Evolutionary conservation across 768 basidiomycete species (phyloP).

Genomic region (Cyathus striatus): DNA sequence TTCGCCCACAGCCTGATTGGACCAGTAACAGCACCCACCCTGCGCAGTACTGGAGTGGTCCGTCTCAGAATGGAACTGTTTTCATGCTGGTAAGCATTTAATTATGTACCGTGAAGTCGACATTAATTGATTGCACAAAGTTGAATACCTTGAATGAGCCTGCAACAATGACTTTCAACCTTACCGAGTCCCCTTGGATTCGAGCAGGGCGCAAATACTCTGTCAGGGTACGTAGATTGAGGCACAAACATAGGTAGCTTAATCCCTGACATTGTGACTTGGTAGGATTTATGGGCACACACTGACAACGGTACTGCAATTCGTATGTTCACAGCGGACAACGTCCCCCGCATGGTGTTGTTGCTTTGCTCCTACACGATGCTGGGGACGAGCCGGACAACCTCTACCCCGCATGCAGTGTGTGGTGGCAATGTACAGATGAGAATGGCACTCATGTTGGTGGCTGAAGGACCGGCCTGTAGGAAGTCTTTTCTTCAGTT

Average conservation of each 20-base stretch:
- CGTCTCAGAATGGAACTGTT: slow-evolving; percentile 51
- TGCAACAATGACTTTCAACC: slow-evolving; percentile 47
- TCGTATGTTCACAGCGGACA: slow-evolving; percentile 39
- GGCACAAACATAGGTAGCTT: not conserved
- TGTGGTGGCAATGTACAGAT: slow-evolving; percentile 45
- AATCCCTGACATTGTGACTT: not conserved
- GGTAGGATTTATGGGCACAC: slow-evolving; percentile 56
- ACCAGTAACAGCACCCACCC: slow-evolving; percentile 41
- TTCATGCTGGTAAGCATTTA: slow-evolving; percentile 51
- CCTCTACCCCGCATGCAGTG: slow-evolving; percentile 44
- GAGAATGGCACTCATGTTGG: slow-evolving; percentile 39
- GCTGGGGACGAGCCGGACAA: slow-evolving; percentile 45
- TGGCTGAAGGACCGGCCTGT: slow-evolving; percentile 11
- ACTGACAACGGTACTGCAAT: slow-evolving; percentile 49
- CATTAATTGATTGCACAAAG: slow-evolving; percentile 18
- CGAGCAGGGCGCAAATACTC: slow-evolving; percentile 56
- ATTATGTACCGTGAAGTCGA: not conserved
- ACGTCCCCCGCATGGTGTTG: slow-evolving; percentile 54
- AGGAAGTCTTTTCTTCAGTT: no score
- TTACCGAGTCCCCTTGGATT: slow-evolving; percentile 64
- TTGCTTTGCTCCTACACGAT: slow-evolving; percentile 46
- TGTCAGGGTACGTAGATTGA: slow-evolving; percentile 39
- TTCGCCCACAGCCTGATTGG: slow-evolving; percentile 25
- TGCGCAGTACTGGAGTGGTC: slow-evolving; percentile 64
- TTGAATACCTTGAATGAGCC: slow-evolving; percentile 52